Evolutionary conservation across 805 yeast species (phyloP).

Genomic region (Kurtzmaniella cleridarum): DNA sequence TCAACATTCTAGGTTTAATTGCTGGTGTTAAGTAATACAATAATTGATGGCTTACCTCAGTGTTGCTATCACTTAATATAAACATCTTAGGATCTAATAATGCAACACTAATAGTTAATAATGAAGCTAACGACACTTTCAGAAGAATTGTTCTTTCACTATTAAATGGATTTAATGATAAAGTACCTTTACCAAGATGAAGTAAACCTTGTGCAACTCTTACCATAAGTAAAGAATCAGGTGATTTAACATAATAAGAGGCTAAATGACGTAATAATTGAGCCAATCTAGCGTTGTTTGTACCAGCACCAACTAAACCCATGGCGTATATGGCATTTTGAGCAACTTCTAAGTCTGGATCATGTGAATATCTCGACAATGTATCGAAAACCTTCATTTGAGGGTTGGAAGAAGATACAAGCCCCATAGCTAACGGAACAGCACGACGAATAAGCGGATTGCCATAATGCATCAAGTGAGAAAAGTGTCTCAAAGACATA

Average conservation of each 20-base stretch:
- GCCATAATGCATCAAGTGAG: slow-evolving; percentile 97
- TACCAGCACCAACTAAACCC: slow-evolving; percentile 99
- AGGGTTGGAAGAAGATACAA: slow-evolving; percentile 88
- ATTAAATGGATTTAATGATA: slow-evolving; percentile 83
- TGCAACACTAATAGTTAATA: slow-evolving; percentile 78
- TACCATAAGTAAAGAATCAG: slow-evolving; percentile 86
- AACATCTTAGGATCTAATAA: slow-evolving; percentile 81
- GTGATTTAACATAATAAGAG: slow-evolving; percentile 82
- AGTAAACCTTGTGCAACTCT: slow-evolving; percentile 93
- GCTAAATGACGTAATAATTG: slow-evolving; percentile 94
- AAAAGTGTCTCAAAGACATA: slow-evolving; percentile 94
- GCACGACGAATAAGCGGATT: slow-evolving; percentile 85
- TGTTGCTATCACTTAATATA: slow-evolving; percentile 56
- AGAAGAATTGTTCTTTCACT: slow-evolving; percentile 83
- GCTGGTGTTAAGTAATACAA: slow-evolving; percentile 84
- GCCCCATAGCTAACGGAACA: slow-evolving; percentile 97
- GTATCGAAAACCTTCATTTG: slow-evolving; percentile 97
- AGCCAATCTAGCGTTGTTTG: slow-evolving; percentile 96
- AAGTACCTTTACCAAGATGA: slow-evolving; percentile 94
- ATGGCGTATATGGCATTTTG: slow-evolving; percentile 90
- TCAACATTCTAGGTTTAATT: slow-evolving; percentile 85
- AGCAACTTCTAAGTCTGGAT: slow-evolving; percentile 89
- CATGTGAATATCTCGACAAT: slow-evolving; percentile 92
- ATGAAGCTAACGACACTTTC: slow-evolving; percentile 84
- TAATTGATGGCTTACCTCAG: slow-evolving; percentile 60